A percentile compares a stretch with the other conserved stretches of the same genome.
Conservation (phyloP, 306 rosid genomes). For the Acacia confusa region DNA sequence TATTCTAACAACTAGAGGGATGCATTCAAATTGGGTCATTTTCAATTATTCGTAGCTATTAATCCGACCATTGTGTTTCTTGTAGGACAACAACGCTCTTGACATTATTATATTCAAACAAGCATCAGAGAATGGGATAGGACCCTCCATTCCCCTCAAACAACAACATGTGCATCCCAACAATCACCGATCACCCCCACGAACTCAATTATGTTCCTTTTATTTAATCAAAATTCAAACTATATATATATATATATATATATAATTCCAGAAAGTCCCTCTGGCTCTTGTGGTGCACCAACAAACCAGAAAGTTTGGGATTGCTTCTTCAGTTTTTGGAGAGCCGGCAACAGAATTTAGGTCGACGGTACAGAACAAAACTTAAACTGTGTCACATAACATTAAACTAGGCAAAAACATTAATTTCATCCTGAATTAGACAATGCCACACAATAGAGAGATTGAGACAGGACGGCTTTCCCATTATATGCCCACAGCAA, state of each 20-base stretch:
- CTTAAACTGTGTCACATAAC: background rate
- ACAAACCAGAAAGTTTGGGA: conserved; percentile 25
- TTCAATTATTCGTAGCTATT: background rate
- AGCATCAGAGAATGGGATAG: conserved; percentile 11
- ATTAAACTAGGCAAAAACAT: conserved; percentile 2
- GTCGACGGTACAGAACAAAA: background rate
- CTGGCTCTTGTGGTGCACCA: background rate
- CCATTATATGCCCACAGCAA: background rate
- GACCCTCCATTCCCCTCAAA: background rate
- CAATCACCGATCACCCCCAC: background rate
- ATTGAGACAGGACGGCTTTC: conserved; percentile 37
- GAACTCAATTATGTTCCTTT: background rate
- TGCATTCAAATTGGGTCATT: background rate
- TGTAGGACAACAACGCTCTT: background rate
- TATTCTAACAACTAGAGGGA: too few relatives aligned
- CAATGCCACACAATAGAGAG: conserved; percentile 19
- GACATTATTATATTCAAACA: conserved; percentile 23
- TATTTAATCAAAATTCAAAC: background rate
- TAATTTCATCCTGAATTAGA: conserved; percentile 23
- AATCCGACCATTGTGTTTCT: background rate
- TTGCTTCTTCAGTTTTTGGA: conserved; percentile 3
- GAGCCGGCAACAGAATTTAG: conserved; percentile 29
- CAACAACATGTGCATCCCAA: background rate
- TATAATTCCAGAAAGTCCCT: background rate
- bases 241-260: background rate